Evolutionary conservation across 2,329 filamentous ascomycete species (phyloP), one percentile per base, ranked within the genome.

Genomic region (Venturia aucupariae): DNA sequence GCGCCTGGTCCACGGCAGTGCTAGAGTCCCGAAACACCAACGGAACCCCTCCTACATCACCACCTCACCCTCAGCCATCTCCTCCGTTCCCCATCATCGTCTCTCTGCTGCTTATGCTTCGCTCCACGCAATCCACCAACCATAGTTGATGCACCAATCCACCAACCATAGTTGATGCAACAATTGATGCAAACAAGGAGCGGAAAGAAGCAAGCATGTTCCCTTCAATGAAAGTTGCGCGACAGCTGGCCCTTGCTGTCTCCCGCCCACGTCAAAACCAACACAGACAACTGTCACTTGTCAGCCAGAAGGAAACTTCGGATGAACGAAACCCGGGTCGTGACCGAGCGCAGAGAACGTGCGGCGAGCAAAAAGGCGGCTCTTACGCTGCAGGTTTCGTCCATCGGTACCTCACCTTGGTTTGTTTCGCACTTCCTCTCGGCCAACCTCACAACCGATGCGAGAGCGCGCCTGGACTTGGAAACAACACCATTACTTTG

Each of bases 391-490:
- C 7, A 15, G 1, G 51, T 57, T 57, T 35, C 51, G 30, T 5
- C 51, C 27, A 32, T 27, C 51, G 22, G 6, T 35, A 57, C 51
- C 51, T 35, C 51, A 35, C 19, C 51, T 35, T 17, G 27, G 2
- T 57, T 35, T 35, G 51, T 57, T 57, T 57, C 51, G 15, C 10
- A n/a, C 51, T 35, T n/a, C n/a, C 27, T 35, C 59, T 60, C 59
- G 59, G 59, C n/a, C 17, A 24, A 10, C 27, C 41, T 60, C 59
- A 42, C 38, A 41, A 42, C 59, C 59, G 59, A 60, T 41, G n/a
- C 19, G 24, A 17, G 38, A 42, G 59, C 35, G 59, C 57, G 38
- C 41, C 59, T 60, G 5, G 35, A 41, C 38, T 2, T 15, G 24
- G n/a, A 60, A 44, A 42, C 22, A 32, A 24, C 19, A n/a, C 57